These are phyloP conservation scores for Sarocladium kiliense DNA, from an alignment of 2,329 filamentous ascomycete genomes.

Conservation along the genomic window DNA sequence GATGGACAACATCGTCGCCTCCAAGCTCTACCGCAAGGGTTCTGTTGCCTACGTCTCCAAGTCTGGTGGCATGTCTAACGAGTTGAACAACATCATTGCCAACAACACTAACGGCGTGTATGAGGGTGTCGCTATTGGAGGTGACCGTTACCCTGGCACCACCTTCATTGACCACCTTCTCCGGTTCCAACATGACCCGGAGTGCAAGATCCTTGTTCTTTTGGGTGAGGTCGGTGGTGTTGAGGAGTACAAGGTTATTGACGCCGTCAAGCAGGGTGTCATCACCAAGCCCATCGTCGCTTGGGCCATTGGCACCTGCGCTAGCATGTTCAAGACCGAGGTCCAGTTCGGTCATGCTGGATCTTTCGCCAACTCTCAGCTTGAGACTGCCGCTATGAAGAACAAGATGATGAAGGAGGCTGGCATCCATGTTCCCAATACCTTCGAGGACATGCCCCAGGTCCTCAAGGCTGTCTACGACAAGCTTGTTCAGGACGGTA, in stretches of 20 bases:
- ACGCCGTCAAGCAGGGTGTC: constrained; percentile 87
- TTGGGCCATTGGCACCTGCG: constrained; percentile 98
- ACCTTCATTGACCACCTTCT: constrained; percentile 99
- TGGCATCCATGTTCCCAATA: constrained; percentile 89
- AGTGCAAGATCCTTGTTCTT: constrained; percentile 94
- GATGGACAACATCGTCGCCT: constrained; percentile 99
- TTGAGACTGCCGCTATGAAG: constrained; percentile 95
- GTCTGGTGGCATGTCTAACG: constrained; percentile 99
- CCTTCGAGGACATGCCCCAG: constrained; percentile 89
- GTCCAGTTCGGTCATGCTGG: constrained; percentile 99
- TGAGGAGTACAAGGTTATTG: constrained; percentile 99
- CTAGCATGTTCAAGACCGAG: constrained; percentile 99
- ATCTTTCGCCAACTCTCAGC: constrained; percentile 97
- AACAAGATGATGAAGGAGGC: constrained; percentile 96
- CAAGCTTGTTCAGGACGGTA: constrained; percentile 77
- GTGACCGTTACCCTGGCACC: constrained; percentile 97
- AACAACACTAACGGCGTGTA: constrained; percentile 97
- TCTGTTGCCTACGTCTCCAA: constrained; percentile 99
- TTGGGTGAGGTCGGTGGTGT: constrained; percentile 99
- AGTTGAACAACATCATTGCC: constrained; percentile 98
- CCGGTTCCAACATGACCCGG: constrained; percentile 91
- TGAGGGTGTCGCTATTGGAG: constrained; percentile 98
- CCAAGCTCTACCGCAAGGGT: constrained; percentile 99
- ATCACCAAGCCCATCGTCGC: constrained; percentile 99
- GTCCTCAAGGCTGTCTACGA: constrained; percentile 80